These are phyloP conservation scores for Wickerhamiella australiensis DNA, from an alignment of 805 yeast species.

Conservation along the genomic window DNA sequence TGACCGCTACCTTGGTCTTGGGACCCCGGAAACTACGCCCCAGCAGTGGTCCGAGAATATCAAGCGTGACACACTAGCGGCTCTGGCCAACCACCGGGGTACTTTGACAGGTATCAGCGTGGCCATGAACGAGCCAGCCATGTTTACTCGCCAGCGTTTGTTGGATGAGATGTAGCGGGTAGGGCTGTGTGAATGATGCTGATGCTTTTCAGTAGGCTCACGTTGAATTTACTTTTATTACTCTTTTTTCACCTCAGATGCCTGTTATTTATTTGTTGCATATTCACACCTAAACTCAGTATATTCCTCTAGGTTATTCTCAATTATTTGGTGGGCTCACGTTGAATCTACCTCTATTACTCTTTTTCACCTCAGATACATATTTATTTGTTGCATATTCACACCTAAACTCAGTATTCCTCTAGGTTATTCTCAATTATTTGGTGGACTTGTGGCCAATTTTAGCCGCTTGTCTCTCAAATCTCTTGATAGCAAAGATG, in stretches of 20 bases:
- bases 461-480: neutral
- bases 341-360: too few species aligned
- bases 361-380: too few species aligned
- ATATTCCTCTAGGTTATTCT: too few species aligned
- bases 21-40: conserved; percentile 17
- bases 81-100: conserved; percentile 12
- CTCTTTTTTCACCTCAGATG: too few species aligned
- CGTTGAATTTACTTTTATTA: too few species aligned
- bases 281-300: too few species aligned
- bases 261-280: too few species aligned
- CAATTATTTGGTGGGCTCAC: too few species aligned
- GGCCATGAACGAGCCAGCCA: conserved; percentile 13
- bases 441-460: neutral
- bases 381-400: too few species aligned
- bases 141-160: conserved; percentile 14
- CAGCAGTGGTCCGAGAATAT: conserved; percentile 14
- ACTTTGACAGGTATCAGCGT: conserved; percentile 17
- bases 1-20: conserved; percentile 14
- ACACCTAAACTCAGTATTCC: too few species aligned
- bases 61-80: conserved; percentile 18
- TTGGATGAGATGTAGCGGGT: conserved; percentile 16
- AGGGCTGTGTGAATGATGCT: neutral
- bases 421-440: too few species aligned
- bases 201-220: too few species aligned
- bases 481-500: neutral